Evolutionary conservation across 305 asterid species (phyloP), one percentile per base, ranked within the genome.

Genomic region (Fraxinus albicans): DNA sequence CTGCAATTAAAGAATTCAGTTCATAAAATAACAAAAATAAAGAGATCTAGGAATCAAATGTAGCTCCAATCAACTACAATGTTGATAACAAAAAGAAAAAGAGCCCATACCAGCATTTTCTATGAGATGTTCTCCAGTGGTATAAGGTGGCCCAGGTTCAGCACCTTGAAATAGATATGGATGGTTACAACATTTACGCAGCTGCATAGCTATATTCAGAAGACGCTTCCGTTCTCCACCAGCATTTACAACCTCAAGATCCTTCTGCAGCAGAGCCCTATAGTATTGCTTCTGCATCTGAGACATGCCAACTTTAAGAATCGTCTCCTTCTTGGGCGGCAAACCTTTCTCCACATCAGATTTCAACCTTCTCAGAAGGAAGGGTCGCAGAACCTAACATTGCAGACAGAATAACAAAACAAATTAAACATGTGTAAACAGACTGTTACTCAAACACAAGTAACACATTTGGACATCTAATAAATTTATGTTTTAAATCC

Each of bases 151-250:
- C 73, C 99, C 99, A 77, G 98, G 99, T 86, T 95, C 99, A 80
- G 99, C 99, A 29, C 99, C 99, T 93, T 96, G 99, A 88, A 96
- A 96, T 67, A 96, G 90, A 90, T 96, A 96, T 25, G 99, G 98
- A 88, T 96, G 99, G 80, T 96, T 96, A 88, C 99, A 95, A 80
- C 99, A 96, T 92, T 96, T 96, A 27, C 98, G 96, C 63, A 96
- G 92, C 86, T 96, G 98, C 99, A 96, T 96, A 80, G 98, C 99
- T 86, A 96, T 92, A 87, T 96, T 96, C 44, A 96, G 96, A 84
- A 97, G 98, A 81, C 98, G 97, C 87, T 95, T 97, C 82, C 98
- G 96, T 88, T 97, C 99, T 79, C 99, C 99, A 82, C 99, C 99
- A 88, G 99, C 96, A 93, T 97, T 97, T 80, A 97, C 96, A 90